Conservation (phyloP, 139 green algal species). For the Coccomyxa sp. region DNA sequence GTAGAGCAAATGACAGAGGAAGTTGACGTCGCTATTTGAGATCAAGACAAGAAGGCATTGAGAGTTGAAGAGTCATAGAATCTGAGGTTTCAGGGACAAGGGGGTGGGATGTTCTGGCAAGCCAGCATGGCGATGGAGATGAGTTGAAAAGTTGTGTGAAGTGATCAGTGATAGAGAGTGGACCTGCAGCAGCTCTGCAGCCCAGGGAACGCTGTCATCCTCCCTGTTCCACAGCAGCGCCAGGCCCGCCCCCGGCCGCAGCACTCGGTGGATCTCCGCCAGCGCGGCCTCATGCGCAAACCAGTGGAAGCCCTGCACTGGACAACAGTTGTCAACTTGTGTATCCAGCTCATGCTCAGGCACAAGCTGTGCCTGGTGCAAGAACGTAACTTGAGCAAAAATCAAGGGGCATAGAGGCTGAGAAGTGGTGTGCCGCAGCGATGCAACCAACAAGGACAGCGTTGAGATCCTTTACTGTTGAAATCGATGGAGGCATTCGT, state of each 20-base stretch:
- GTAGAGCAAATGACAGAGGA: not conserved
- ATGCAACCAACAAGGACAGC: not conserved
- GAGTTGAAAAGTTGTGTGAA: too few species aligned
- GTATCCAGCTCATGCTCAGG: not conserved
- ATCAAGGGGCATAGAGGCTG: not conserved
- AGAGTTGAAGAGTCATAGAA: too few species aligned
- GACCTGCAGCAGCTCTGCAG: too few species aligned
- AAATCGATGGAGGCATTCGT: too few species aligned
- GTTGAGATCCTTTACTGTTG: too few species aligned
- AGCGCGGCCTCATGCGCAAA: not conserved
- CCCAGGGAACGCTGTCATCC: slow-evolving; percentile 1
- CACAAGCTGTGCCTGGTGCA: too few species aligned
- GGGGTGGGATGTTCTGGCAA: too few species aligned
- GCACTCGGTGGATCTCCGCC: slow-evolving; percentile 4
- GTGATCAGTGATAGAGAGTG: too few species aligned
- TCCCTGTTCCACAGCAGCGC: not conserved
- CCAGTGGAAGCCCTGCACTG: slow-evolving; percentile 5
- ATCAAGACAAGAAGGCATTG: not conserved
- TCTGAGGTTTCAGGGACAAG: too few species aligned
- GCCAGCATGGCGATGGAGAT: too few species aligned
- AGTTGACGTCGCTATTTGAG: not conserved
- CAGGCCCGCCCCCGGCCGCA: not conserved
- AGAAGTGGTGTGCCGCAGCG: not conserved
- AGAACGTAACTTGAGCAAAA: not conserved
- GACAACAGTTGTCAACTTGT: not conserved